These are phyloP conservation scores for Omphalotus olearius DNA, from an alignment of 1,284 basidiomycete genomes.

Conservation along the genomic window DNA sequence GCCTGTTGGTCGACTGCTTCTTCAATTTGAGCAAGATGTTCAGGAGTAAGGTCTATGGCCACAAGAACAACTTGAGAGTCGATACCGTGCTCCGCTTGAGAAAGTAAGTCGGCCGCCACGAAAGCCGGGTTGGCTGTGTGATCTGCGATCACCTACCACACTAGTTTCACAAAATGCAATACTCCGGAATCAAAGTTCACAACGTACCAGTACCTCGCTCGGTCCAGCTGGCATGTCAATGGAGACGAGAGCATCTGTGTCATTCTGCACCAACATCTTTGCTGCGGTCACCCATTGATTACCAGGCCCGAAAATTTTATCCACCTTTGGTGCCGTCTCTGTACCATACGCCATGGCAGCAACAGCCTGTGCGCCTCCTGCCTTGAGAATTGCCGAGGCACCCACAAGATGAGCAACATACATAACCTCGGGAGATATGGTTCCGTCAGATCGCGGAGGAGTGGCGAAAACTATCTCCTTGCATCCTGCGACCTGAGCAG, in stretches of 20 bases:
- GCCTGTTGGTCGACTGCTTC: slow-evolving; percentile 88
- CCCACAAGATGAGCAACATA: slow-evolving; percentile 90
- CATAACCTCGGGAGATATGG: slow-evolving; percentile 91
- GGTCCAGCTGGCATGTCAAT: slow-evolving; percentile 99
- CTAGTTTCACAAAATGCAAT: slow-evolving; percentile 2
- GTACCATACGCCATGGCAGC: slow-evolving; percentile 98
- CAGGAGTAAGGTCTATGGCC: slow-evolving; percentile 64
- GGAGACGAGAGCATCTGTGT: slow-evolving; percentile 93
- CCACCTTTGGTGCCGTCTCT: slow-evolving; percentile 94
- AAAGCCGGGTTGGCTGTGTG: slow-evolving; percentile 82
- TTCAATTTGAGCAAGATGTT: slow-evolving; percentile 74
- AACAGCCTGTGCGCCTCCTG: slow-evolving; percentile 97
- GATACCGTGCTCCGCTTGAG: slow-evolving; percentile 96
- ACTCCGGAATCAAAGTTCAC: not conserved
- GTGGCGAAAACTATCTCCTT: slow-evolving; percentile 92
- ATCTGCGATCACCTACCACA: slow-evolving; percentile 85
- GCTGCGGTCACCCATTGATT: slow-evolving; percentile 99
- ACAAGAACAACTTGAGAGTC: slow-evolving; percentile 98
- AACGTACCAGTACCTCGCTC: slow-evolving; percentile 88
- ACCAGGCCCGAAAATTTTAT: slow-evolving; percentile 98
- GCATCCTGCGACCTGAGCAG: slow-evolving; percentile 97
- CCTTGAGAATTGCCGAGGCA: slow-evolving; percentile 85
- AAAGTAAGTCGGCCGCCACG: slow-evolving; percentile 94
- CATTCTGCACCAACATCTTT: slow-evolving; percentile 99
- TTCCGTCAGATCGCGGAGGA: slow-evolving; percentile 88